These are phyloP conservation scores for Haematococcus sp. DNA, from an alignment of 139 green algal species.

Conservation along the genomic window DNA sequence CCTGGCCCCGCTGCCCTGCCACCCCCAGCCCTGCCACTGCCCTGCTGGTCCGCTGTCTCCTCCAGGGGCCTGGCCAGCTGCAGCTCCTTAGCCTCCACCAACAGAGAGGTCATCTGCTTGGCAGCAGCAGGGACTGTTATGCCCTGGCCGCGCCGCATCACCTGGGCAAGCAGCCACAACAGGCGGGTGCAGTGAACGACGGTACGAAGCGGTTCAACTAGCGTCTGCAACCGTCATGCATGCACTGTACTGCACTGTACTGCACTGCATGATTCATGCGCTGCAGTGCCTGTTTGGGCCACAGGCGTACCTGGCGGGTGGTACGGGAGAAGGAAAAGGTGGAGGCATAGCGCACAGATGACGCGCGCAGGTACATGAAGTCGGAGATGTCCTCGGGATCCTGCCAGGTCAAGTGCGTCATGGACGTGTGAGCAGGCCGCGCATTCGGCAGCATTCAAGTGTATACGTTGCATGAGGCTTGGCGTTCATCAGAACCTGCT, in stretches of 20 bases:
- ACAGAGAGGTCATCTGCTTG: constrained; percentile 3
- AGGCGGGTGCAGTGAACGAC: too few species aligned
- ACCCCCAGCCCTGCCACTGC: not conserved
- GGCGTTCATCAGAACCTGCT: not conserved
- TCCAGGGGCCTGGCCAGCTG: constrained; percentile 22
- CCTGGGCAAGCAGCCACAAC: not conserved
- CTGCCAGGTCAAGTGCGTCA: constrained; percentile 13
- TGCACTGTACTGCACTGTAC: constrained; percentile 6
- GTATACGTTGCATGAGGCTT: too few species aligned
- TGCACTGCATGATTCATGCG: too few species aligned
- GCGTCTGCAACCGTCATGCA: constrained; percentile 1
- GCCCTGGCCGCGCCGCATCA: not conserved
- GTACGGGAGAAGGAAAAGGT: constrained; percentile 33
- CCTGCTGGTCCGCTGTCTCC: not conserved
- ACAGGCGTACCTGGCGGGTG: too few species aligned
- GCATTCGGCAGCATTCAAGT: too few species aligned
- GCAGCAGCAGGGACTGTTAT: too few species aligned
- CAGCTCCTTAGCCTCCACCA: constrained; percentile 31
- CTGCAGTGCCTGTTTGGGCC: too few species aligned
- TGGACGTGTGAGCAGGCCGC: too few species aligned
- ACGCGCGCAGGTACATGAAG: constrained; percentile 22
- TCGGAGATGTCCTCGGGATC: constrained; percentile 35
- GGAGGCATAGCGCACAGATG: constrained; percentile 36
- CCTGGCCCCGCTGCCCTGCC: too few species aligned
- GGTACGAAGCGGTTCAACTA: too few species aligned